phyloP scores from a whole-genome alignment of 768 basidiomycete species.

The Serendipita indica region DNA sequence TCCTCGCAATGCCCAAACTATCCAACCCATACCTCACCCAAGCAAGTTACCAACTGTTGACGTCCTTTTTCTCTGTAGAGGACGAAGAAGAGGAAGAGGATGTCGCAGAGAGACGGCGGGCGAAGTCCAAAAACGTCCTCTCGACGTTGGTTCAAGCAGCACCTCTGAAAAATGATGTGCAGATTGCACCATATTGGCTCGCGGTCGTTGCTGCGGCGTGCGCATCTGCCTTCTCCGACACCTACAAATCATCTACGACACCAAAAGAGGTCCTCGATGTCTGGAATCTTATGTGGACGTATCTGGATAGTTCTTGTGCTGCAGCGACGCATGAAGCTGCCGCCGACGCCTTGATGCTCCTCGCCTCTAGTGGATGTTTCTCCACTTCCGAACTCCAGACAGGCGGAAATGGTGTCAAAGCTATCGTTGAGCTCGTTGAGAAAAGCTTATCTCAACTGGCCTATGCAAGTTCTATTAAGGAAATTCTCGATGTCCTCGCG shows the following conservation, averaged over 20 bases:
- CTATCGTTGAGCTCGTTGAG: slow-evolving; percentile 45
- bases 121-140: slow-evolving; percentile 31
- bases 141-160: slow-evolving; percentile 51
- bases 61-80: slow-evolving; percentile 54
- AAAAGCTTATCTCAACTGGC: slow-evolving; percentile 59
- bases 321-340: slow-evolving; percentile 44
- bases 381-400: no score
- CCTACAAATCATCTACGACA: slow-evolving; percentile 36
- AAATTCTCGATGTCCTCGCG: slow-evolving; percentile 58
- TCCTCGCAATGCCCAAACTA: slow-evolving; percentile 72
- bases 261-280: slow-evolving; percentile 40
- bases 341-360: slow-evolving; percentile 41
- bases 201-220: slow-evolving; percentile 50
- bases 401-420: slow-evolving; percentile 28
- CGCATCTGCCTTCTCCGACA: slow-evolving; percentile 46
- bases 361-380: slow-evolving; percentile 15
- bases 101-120: background rate
- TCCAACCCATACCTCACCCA: slow-evolving; percentile 83
- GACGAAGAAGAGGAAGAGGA: slow-evolving; percentile 25
- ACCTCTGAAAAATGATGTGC: slow-evolving; percentile 52
- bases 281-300: slow-evolving; percentile 65
- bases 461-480: slow-evolving; percentile 62
- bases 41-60: slow-evolving; percentile 71
- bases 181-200: slow-evolving; percentile 65
- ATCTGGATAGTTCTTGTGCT: slow-evolving; percentile 53